Evolutionary conservation across 495 filamentous ascomycete species (phyloP).

Genomic region (Peziza echinospora): DNA sequence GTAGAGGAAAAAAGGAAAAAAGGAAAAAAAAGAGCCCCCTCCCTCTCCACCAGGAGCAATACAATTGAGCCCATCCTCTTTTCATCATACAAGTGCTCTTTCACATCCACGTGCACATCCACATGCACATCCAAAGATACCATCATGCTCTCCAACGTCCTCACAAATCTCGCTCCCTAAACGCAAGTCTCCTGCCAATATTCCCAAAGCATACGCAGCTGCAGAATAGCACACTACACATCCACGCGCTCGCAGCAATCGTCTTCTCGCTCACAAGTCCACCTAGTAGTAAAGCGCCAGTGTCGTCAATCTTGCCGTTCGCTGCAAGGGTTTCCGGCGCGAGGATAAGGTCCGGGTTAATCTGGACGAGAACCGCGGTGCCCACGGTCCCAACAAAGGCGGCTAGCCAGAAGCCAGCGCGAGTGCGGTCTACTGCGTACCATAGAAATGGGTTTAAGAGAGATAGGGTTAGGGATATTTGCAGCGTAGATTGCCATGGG

Average conservation of each 20-base stretch:
- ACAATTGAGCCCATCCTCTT: no score
- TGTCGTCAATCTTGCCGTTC: slow-evolving; percentile 3
- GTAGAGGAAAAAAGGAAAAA: no score
- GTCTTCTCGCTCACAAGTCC: slow-evolving; percentile 47
- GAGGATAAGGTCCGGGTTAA: slow-evolving; percentile 59
- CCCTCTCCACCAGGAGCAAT: no score
- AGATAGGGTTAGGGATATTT: slow-evolving; percentile 75
- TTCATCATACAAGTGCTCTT: no score
- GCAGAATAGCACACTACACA: slow-evolving; percentile 81
- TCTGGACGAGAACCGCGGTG: slow-evolving; percentile 44
- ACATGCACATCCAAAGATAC: no score
- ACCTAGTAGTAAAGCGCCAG: slow-evolving; percentile 27
- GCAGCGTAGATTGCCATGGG: slow-evolving; percentile 82
- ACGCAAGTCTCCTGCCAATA: slow-evolving; percentile 60
- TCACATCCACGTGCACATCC: no score
- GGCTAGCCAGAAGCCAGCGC: slow-evolving; percentile 58
- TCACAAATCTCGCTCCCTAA: slow-evolving; percentile 8
- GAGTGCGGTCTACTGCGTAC: slow-evolving; percentile 85
- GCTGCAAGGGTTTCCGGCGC: slow-evolving; percentile 27
- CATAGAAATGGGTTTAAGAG: slow-evolving; percentile 85
- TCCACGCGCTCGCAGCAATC: slow-evolving; percentile 65
- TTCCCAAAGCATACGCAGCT: slow-evolving; percentile 91
- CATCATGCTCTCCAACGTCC: no score
- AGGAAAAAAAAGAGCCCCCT: no score
- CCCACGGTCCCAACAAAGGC: slow-evolving; percentile 48